Conservation (phyloP, 1,284 basidiomycete genomes). For the Puccinia polysora region DNA sequence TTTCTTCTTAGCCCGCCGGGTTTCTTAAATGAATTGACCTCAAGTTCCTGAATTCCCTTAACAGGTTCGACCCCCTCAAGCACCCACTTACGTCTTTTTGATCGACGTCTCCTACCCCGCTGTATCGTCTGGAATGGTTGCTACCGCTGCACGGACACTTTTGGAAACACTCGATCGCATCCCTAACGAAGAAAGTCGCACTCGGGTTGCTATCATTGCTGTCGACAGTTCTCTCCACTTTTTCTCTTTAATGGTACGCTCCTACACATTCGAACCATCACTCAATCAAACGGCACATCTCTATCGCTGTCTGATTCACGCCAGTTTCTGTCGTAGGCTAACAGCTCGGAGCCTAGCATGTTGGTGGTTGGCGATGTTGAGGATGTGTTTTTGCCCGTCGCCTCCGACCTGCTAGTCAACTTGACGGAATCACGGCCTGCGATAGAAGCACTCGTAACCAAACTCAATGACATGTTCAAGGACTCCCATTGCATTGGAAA, state of each 20-base stretch:
- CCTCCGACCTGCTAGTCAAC: constrained; percentile 90
- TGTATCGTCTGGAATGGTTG: constrained; percentile 92
- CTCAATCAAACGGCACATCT: constrained; percentile 26
- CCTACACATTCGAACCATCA: not conserved
- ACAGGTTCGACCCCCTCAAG: constrained; percentile 81
- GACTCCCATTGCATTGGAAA: constrained; percentile 85
- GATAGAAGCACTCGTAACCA: constrained; percentile 73
- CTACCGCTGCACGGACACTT: constrained; percentile 90
- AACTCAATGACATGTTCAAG: constrained; percentile 93
- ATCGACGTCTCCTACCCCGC: constrained; percentile 93
- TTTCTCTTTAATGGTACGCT: constrained; percentile 68
- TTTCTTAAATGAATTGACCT: not conserved
- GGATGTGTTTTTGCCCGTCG: constrained; percentile 95
- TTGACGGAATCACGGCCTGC: constrained; percentile 75
- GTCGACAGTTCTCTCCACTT: constrained; percentile 93
- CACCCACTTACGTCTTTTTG: constrained; percentile 92
- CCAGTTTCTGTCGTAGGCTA: constrained; percentile 59
- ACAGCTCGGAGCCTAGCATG: constrained; percentile 80
- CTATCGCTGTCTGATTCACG: not conserved
- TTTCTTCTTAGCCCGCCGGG: not conserved
- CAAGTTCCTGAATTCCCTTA: not conserved
- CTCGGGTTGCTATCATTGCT: constrained; percentile 86
- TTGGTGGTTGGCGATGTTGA: constrained; percentile 94
- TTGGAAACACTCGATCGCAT: constrained; percentile 90
- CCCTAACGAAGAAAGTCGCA: constrained; percentile 87